Conservation (phyloP, 1,284 basidiomycete genomes). For the Cryptococcus floricola region DNA sequence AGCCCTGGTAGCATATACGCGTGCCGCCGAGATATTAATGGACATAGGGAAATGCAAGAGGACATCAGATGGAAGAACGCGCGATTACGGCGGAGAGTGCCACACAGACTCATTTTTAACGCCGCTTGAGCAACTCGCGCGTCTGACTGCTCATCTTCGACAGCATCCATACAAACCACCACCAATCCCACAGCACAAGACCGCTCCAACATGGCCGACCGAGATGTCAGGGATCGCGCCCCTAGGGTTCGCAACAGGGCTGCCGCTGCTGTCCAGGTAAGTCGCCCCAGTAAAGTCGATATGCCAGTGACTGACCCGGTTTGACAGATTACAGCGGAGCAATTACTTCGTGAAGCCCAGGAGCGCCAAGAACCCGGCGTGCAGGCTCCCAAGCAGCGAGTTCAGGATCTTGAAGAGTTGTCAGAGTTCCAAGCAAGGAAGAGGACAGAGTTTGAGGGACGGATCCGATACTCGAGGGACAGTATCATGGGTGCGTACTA, state of each 20-base stretch:
- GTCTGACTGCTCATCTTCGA: too few species aligned
- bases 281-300: conserved; percentile 19
- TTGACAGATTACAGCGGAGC: conserved; percentile 87
- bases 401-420: conserved; percentile 96
- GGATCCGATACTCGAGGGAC: conserved; percentile 77
- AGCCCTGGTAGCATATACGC: too few species aligned
- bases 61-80: background rate
- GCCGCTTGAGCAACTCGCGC: background rate
- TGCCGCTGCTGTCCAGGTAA: conserved; percentile 80
- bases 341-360: conserved; percentile 96
- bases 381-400: conserved; percentile 84
- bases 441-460: conserved; percentile 93
- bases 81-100: background rate
- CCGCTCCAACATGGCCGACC: conserved; percentile 31
- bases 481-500: conserved; percentile 42
- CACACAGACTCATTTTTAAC: background rate
- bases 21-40: too few species aligned
- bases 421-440: conserved; percentile 93
- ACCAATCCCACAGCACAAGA: too few species aligned
- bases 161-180: too few species aligned
- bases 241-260: conserved; percentile 87
- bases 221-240: conserved; percentile 48
- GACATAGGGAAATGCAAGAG: background rate
- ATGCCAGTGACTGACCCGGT: background rate
- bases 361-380: conserved; percentile 91